Conservation (phyloP, 257 asterid species). For the Prunella vulgaris region DNA sequence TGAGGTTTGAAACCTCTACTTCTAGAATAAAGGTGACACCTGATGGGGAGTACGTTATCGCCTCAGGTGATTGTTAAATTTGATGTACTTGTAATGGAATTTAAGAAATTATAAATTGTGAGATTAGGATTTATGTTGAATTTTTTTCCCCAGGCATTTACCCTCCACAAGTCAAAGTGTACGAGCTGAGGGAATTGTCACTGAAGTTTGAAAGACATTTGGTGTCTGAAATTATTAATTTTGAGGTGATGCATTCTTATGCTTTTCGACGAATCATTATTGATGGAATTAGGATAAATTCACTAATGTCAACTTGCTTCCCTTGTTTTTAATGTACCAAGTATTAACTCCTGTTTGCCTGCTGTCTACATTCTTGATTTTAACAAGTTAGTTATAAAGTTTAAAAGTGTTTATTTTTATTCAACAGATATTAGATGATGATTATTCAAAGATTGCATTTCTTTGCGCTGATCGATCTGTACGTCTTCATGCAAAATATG, state of each 20-base stretch:
- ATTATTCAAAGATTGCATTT: conserved; percentile 88
- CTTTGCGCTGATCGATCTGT: conserved; percentile 94
- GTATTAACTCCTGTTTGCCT: not conserved
- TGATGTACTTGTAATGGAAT: not conserved
- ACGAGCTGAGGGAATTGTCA: conserved; percentile 73
- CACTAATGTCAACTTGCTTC: not conserved
- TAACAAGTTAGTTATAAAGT: not conserved
- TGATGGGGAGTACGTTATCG: conserved; percentile 83
- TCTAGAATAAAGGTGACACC: conserved; percentile 78
- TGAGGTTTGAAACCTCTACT: conserved; percentile 87
- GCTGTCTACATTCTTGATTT: not conserved
- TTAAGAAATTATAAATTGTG: not conserved
- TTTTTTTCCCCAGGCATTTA: conserved; percentile 59
- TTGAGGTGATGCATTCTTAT: conserved; percentile 45
- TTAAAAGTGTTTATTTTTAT: not conserved
- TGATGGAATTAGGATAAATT: conserved; percentile 1
- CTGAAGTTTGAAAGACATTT: conserved; percentile 92
- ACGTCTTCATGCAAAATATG: conserved; percentile 89
- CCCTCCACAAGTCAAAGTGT: conserved; percentile 96
- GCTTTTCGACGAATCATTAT: not conserved
- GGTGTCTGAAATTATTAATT: conserved; percentile 77
- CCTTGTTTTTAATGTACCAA: not conserved
- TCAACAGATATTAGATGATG: conserved; percentile 76
- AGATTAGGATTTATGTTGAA: not conserved
- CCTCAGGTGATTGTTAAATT: conserved; percentile 53